phyloP scores from a whole-genome alignment of 176 grass and related monocot species.

The Oryza glumipatula region DNA sequence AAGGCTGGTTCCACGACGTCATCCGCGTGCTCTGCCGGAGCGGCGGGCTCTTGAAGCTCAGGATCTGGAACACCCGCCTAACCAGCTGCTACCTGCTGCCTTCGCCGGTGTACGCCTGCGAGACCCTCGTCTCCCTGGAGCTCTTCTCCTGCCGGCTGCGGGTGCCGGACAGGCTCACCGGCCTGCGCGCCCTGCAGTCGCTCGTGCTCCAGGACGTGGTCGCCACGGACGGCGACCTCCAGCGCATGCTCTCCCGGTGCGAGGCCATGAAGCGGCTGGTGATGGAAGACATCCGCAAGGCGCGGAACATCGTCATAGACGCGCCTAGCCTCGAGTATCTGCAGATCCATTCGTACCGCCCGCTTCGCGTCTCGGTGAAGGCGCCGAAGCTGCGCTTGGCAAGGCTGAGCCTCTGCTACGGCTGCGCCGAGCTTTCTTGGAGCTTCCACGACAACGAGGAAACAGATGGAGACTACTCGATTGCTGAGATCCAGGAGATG shows the following conservation, averaged over 20 bases:
- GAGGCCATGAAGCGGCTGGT: constrained; percentile 8
- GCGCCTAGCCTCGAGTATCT: constrained; percentile 19
- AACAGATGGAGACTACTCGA: neutral
- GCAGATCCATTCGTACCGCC: neutral
- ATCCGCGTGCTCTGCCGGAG: neutral
- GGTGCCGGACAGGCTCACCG: neutral
- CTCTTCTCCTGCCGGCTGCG: constrained; percentile 12
- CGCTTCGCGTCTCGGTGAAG: neutral
- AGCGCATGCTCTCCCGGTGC: constrained; percentile 25
- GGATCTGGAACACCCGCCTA: neutral
- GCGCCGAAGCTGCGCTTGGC: neutral
- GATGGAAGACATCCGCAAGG: constrained; percentile 18
- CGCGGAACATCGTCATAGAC: constrained; percentile 25
- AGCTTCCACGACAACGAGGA: neutral
- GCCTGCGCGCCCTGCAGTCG: constrained; percentile 12
- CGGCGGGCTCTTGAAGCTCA: constrained; percentile 34
- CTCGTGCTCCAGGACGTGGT: constrained; percentile 5
- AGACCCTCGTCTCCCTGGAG: constrained; percentile 32
- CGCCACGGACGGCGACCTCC: neutral
- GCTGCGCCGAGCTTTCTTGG: constrained; percentile 3
- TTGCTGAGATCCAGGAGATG: neutral
- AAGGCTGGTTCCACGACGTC: neutral
- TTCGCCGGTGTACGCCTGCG: neutral
- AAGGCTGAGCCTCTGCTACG: constrained; percentile 20
- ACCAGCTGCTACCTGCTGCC: neutral